Evolutionary conservation across 2,329 filamentous ascomycete genomes (phyloP), one percentile per base, ranked within the genome.

Genomic region (Sclerotinia trifoliorum): DNA sequence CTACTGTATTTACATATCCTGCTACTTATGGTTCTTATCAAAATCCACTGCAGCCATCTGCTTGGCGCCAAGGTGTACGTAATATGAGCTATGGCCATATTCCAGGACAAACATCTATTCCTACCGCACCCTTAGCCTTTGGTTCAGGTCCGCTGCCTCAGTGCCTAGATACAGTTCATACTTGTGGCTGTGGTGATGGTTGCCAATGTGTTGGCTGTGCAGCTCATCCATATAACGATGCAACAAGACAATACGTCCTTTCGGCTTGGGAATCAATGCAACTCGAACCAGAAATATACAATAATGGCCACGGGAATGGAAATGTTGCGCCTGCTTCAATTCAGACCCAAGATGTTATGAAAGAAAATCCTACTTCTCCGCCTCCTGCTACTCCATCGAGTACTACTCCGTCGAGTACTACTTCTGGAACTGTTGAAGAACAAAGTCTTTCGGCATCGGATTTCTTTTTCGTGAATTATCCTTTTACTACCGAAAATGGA

Each of bases 201-300:
- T 92, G 89, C 72, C 83, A 88, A 72, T 92, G 89, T 74, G 80
- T 91, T 48, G 89, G 88, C 15, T 92, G 89, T 75, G 83, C 87
- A 6, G 86, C 85, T 2, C 88, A 91, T 75, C 87, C 89, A 17
- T 89, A 88, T 74, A 91, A 91, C 72, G 82, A 86, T 10, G 85
- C 87, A 29, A 90, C 85, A 63, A 83, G 81, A 80, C 78, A 82
- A 58, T 81, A 83, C 68, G 81, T 88, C 3, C 80, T 83, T 64
- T 84, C 83, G 8, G 83, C 83, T 74, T 72, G 80, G 67, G 64
- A 70, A 66, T 71, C 65, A 4, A 76, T 75, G 72, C 66, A 73
- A 29, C 69, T 69, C 10, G 74, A 73, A 29, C 66, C 67, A 26
- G 73, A 75, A 10, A 29, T 67, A 8, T 73, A 73, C 61, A 69